A percentile compares a stretch with the other conserved stretches of the same genome.
Evolutionary conservation across 768 basidiomycete species (phyloP).

Genomic region (Punctularia strigosozonata): DNA sequence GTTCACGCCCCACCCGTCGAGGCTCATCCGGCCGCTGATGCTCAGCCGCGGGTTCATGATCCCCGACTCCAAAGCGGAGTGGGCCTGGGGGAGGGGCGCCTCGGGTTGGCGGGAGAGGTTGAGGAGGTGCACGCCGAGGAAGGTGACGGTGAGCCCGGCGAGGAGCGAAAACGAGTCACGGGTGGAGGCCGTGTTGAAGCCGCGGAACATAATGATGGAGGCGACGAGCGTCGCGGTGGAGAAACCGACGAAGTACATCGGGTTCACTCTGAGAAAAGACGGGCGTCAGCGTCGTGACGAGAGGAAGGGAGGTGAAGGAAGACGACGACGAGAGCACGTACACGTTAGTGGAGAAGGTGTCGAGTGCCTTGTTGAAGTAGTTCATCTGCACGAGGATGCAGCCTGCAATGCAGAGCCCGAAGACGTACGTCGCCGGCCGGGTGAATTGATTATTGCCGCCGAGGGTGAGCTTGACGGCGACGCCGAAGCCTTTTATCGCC

Average conservation of each 20-base stretch:
- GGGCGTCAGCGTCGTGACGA: not conserved
- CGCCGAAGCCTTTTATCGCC: conserved; percentile 97
- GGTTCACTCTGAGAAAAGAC: conserved; percentile 62
- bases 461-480: conserved; percentile 90
- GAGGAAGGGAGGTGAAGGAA: conserved; percentile 1
- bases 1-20: conserved; percentile 53
- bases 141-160: conserved; percentile 84
- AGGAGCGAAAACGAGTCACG: conserved; percentile 80
- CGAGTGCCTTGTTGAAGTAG: conserved; percentile 97
- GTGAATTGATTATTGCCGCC: conserved; percentile 92
- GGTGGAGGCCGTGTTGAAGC: conserved; percentile 82
- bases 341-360: conserved; percentile 97
- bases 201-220: conserved; percentile 93
- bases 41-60: conserved; percentile 72
- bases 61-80: conserved; percentile 47
- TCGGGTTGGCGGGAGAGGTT: conserved; percentile 62
- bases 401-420: conserved; percentile 66
- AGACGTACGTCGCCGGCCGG: conserved; percentile 93
- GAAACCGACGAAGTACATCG: conserved; percentile 97
- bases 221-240: conserved; percentile 88
- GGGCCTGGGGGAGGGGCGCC: conserved; percentile 20
- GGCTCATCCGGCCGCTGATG: conserved; percentile 67
- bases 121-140: conserved; percentile 93
- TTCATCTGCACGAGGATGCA: conserved; percentile 93
- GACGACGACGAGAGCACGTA: conserved; percentile 29